Conservation (phyloP, 257 asterid genomes). For the Ehretia macrophylla region DNA sequence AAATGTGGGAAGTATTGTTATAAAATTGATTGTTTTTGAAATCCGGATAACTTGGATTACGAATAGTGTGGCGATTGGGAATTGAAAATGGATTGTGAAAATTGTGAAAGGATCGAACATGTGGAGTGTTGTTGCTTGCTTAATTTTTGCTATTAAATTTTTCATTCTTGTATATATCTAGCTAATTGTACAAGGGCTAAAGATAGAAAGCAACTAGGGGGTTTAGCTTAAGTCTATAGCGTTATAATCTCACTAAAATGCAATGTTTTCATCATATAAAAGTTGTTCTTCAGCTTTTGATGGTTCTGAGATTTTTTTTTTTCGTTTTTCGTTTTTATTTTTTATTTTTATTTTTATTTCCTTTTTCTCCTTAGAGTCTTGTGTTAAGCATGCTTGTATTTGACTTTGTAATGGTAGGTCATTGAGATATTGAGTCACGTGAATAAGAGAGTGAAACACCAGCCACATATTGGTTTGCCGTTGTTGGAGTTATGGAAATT, state of each 20-base stretch:
- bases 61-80: too few relatives aligned
- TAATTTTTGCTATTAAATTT: background rate
- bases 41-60: background rate
- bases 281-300: background rate
- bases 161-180: background rate
- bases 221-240: background rate
- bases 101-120: background rate
- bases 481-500: conserved; percentile 71
- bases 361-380: background rate
- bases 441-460: conserved; percentile 93
- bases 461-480: conserved; percentile 64
- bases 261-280: background rate
- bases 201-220: background rate
- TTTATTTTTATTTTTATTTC: too few relatives aligned
- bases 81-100: background rate
- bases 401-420: conserved; percentile 18
- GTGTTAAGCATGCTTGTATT: background rate
- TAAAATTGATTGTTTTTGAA: too few relatives aligned
- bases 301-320: background rate
- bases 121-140: background rate
- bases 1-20: too few relatives aligned
- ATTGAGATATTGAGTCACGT: conserved; percentile 88
- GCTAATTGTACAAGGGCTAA: background rate
- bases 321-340: too few relatives aligned
- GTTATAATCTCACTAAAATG: background rate